Base-by-base conservation (phyloP, 176 grass and related monocot genomes). In the Ensete glaucum region DNA sequence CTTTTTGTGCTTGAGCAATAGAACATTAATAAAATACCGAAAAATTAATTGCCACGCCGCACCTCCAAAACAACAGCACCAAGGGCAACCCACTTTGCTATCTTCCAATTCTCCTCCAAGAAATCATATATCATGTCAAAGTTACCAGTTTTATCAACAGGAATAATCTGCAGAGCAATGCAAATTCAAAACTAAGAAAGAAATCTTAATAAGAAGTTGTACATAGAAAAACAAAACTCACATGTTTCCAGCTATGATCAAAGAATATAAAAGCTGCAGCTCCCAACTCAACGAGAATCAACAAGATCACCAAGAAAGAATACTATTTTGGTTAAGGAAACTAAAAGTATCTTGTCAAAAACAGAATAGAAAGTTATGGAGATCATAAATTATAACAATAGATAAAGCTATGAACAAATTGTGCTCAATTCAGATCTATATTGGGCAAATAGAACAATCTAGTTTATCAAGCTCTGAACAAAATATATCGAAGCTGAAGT, bases 211-310 rank as follows among this genome's bases (percentile, higher is more conserved):
- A 8, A 75, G 13, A 48, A 65, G 59, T 64, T 21, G 27, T 3
- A 56, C 1, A 73, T 14, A 23, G 10, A 23, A 11, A 49, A 51
- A 77, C 57, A 77, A 78, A 58, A 25, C 80, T 88, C 87, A 98
- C 94, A 85, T 98, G 90, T 88, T 93, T 98, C 94, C 94, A 98
- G 82, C 90, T 91, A 50, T 98, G 80, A 67, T 98, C 86, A 60
- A 98, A 98, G 84, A 93, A 98, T 76, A 98, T 98, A 81, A 93
- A 93, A 54, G 88, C 94, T 78, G 94, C 90, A 83, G 88, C 88
- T 74, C 86, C 90, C 85, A 80, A 80, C 70, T 98, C 94, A 76
- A 82, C 90, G 73, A 89, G 76, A 75, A 98, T 82, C 82, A 98
- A 84, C 85, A 98, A 76, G 49, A 89, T 57, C 60, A 96, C 79